A percentile compares a stretch with the other conserved stretches of the same genome.
phyloP scores from a whole-genome alignment of 75 land plant genomes.

The Azolla pinnata region DNA sequence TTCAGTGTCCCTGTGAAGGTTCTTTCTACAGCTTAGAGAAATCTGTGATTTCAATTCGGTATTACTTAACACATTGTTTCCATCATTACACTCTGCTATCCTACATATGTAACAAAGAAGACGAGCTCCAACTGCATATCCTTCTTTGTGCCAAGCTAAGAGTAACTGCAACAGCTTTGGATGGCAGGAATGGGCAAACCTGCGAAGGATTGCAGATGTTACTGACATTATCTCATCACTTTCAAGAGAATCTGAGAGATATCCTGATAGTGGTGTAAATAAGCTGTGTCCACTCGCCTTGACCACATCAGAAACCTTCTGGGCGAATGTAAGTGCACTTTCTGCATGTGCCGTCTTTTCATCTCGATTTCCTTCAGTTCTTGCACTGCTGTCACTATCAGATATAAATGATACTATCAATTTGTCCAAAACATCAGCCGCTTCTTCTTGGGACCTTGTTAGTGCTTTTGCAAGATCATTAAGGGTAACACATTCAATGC shows the following conservation, averaged over 20 bases:
- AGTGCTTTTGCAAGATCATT: conserved; percentile 20
- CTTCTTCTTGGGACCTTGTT: conserved; percentile 19
- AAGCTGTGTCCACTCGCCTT: conserved; percentile 27
- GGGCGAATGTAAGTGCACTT: conserved; percentile 16
- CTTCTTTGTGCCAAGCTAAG: conserved; percentile 37
- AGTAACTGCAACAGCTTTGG: conserved; percentile 40
- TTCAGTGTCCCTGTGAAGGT: no score
- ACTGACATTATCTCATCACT: conserved; percentile 43
- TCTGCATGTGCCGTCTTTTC: conserved; percentile 2
- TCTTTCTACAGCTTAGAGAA: background rate
- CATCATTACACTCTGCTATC: conserved; percentile 23
- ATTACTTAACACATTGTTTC: no score
- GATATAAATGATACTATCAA: conserved; percentile 21
- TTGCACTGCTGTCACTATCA: background rate
- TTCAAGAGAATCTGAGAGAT: conserved; percentile 12
- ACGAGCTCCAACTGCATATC: conserved; percentile 41
- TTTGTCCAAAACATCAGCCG: conserved; percentile 28
- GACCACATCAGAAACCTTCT: conserved; percentile 19
- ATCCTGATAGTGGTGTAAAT: conserved; percentile 20
- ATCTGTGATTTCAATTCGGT: background rate
- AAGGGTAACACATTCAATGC: conserved; percentile 2
- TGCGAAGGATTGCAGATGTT: conserved; percentile 41
- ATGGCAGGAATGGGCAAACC: conserved; percentile 25
- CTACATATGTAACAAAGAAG: conserved; percentile 44
- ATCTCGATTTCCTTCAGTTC: background rate